Percentiles rank a stretch among this genome's conserved stretches.
Conservation (phyloP, 2,329 filamentous ascomycete genomes). For the Truncatella angustata region DNA sequence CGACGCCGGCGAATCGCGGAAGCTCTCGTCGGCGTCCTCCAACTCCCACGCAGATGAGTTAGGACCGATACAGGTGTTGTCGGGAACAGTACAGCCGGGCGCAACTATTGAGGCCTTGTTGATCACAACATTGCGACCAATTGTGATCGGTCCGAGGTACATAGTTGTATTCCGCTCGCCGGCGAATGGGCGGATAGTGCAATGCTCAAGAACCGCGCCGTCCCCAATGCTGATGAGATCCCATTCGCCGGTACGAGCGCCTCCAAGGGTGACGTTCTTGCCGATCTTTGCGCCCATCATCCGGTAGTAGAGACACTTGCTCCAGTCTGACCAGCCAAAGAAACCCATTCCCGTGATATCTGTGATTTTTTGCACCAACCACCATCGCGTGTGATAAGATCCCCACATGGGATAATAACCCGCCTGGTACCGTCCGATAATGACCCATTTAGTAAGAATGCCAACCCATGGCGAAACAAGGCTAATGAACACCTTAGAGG, state of each 20-base stretch:
- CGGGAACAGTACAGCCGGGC: constrained; percentile 46
- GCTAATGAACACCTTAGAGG: constrained; percentile 38
- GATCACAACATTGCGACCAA: constrained; percentile 46
- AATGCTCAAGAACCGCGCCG: constrained; percentile 44
- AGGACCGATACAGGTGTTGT: constrained; percentile 50
- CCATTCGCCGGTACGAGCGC: constrained; percentile 50
- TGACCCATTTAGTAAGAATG: constrained; percentile 52
- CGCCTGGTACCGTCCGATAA: constrained; percentile 51
- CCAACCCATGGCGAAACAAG: constrained; percentile 42
- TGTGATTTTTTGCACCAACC: constrained; percentile 54
- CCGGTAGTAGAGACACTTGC: constrained; percentile 44
- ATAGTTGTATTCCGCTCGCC: constrained; percentile 57
- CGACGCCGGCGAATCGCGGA: constrained; percentile 40
- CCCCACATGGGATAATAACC: constrained; percentile 61
- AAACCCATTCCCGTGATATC: constrained; percentile 46
- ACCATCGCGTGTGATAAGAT: constrained; percentile 56
- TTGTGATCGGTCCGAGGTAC: constrained; percentile 50
- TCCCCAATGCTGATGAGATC: constrained; percentile 55
- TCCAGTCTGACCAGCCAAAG: constrained; percentile 39
- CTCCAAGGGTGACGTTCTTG: constrained; percentile 44
- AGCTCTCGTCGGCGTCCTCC: constrained; percentile 43
- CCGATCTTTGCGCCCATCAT: constrained; percentile 54
- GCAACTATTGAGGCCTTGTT: constrained; percentile 49
- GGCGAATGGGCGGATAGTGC: constrained; percentile 50
- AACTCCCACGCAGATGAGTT: constrained; percentile 59